These are phyloP conservation scores for Eragrostis tef DNA, from an alignment of 202 grass and related monocot species.

Conservation along the genomic window DNA sequence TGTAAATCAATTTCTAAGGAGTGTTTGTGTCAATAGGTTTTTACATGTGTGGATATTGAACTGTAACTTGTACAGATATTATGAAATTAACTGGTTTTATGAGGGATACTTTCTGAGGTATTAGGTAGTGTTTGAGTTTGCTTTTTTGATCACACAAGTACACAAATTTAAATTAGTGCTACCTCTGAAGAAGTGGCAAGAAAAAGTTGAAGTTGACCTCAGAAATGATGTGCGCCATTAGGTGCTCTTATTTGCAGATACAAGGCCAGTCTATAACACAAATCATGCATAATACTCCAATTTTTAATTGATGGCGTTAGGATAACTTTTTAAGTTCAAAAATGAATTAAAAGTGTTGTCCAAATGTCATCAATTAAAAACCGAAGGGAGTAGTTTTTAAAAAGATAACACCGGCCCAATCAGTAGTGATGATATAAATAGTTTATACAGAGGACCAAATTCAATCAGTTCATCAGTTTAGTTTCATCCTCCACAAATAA, in stretches of 20 bases:
- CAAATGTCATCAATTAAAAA: too few species aligned
- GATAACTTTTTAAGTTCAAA: too few species aligned
- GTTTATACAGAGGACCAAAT: slow-evolving; percentile 34
- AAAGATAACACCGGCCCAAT: not conserved
- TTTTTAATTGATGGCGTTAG: too few species aligned
- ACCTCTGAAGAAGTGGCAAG: too few species aligned
- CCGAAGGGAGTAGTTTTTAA: too few species aligned
- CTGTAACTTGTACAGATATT: slow-evolving; percentile 25
- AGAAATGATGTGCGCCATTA: not conserved
- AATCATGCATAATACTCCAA: not conserved
- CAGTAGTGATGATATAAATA: not conserved
- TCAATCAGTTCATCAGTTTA: slow-evolving; percentile 12
- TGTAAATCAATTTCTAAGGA: slow-evolving; percentile 40
- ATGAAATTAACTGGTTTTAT: not conserved
- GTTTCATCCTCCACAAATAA: slow-evolving; percentile 34
- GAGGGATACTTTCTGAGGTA: not conserved
- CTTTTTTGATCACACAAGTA: not conserved
- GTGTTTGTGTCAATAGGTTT: slow-evolving; percentile 35
- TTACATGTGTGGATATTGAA: not conserved
- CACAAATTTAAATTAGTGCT: not conserved
- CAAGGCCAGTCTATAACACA: not conserved
- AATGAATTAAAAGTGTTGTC: too few species aligned
- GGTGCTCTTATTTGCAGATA: not conserved
- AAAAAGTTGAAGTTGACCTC: too few species aligned
- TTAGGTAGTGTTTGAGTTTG: not conserved